phyloP scores from a whole-genome alignment of 768 basidiomycete species.

The Cyclocybe aegerita region DNA sequence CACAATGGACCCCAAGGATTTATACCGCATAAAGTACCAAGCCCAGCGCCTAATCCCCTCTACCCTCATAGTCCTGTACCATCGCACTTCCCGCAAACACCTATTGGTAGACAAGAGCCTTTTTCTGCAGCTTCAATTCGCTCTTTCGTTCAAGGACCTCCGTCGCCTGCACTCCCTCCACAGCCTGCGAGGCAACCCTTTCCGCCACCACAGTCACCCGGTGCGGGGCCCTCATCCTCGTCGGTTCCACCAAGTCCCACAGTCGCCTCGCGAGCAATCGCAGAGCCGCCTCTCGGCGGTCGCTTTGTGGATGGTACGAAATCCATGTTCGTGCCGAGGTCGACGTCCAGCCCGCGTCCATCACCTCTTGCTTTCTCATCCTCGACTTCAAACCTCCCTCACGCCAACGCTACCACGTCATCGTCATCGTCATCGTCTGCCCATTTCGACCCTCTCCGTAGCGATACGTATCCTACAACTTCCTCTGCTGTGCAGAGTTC shows the following conservation, averaged over 20 bases:
- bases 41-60: slow-evolving; percentile 13
- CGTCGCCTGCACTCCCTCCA: slow-evolving; percentile 18
- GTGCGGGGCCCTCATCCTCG: slow-evolving; percentile 55
- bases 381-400: slow-evolving; percentile 28
- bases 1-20: slow-evolving; percentile 22
- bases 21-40: slow-evolving; percentile 24
- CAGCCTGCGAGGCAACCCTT: slow-evolving; percentile 17
- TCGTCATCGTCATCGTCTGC: slow-evolving; percentile 15
- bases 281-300: slow-evolving; percentile 59
- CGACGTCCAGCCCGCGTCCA: slow-evolving; percentile 33
- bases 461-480: slow-evolving; percentile 29
- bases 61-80: slow-evolving; percentile 17
- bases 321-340: slow-evolving; percentile 71
- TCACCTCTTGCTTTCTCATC: slow-evolving; percentile 34
- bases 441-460: slow-evolving; percentile 37
- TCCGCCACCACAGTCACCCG: slow-evolving; percentile 38
- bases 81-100: slow-evolving; percentile 22
- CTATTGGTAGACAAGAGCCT: slow-evolving; percentile 23
- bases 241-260: slow-evolving; percentile 26
- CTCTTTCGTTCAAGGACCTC: slow-evolving; percentile 19
- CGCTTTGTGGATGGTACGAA: slow-evolving; percentile 73
- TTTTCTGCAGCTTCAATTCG: slow-evolving; percentile 27
- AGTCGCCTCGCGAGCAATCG: slow-evolving; percentile 25
- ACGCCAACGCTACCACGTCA: not conserved
- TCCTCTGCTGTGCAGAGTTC: slow-evolving; percentile 29